phyloP scores from a whole-genome alignment of 2,329 filamentous ascomycete genomes.

The Phialophora tarda region DNA sequence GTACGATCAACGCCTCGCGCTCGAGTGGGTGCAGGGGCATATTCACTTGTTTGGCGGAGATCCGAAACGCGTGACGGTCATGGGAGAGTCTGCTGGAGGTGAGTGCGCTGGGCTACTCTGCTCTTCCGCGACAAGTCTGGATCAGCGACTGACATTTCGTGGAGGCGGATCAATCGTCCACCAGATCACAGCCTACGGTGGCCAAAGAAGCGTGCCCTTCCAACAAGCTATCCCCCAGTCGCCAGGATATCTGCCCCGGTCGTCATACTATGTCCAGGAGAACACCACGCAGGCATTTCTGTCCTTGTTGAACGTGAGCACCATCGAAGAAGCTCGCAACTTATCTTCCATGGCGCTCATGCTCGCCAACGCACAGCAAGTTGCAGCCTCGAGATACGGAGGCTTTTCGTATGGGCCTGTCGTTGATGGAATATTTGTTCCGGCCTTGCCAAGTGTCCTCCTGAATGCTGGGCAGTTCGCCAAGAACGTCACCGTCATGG shows the following conservation, averaged over 20 bases:
- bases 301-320: conserved; percentile 50
- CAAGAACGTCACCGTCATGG: conserved; percentile 53
- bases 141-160: neutral
- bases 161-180: conserved; percentile 60
- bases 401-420: conserved; percentile 54
- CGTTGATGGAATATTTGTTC: conserved; percentile 58
- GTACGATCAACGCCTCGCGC: conserved; percentile 57
- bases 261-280: conserved; percentile 48
- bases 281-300: conserved; percentile 49
- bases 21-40: conserved; percentile 63
- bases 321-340: conserved; percentile 52
- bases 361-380: conserved; percentile 52
- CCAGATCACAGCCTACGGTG: conserved; percentile 61
- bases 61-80: conserved; percentile 55
- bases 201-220: conserved; percentile 43
- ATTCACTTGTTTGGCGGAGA: conserved; percentile 64
- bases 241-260: conserved; percentile 47
- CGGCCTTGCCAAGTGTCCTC: conserved; percentile 54
- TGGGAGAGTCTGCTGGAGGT: conserved; percentile 58
- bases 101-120: neutral
- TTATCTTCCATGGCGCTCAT: conserved; percentile 50
- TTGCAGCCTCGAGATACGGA: conserved; percentile 48
- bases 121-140: neutral
- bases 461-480: conserved; percentile 51
- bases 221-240: conserved; percentile 54